Base-by-base conservation (phyloP, 192 early-diverging fungal genomes). In the Coemansia sp. region DNA sequence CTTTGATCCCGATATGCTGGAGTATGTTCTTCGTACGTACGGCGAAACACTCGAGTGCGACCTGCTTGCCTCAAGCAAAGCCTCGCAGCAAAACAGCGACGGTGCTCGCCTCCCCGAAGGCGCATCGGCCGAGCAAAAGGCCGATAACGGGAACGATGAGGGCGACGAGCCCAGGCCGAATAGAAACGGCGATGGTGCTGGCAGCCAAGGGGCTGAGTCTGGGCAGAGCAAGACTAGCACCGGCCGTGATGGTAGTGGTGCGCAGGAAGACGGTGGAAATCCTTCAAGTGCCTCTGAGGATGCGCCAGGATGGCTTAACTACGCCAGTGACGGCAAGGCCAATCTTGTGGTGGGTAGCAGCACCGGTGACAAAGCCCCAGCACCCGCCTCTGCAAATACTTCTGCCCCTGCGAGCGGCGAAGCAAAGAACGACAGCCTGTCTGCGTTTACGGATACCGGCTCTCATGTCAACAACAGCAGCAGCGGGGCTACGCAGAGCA, bases 1-100 rank as follows among this genome's bases (percentile, higher is more conserved):
- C 71, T 84, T 84, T 72, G 71, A 81, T 66, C 72, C 77, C 1
- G 75, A 76, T 52, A 80, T 81, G 74, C 69, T 84, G 13, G 74
- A 71, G 37, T 81, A 84, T 66, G 74, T 84, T 55, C 67, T 84
- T 35, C 72, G 63, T 20, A 67, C 74, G 30, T 84, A 84, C 43
- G 66, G 73, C 48, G 58, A 60, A 23, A 49, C 68, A 13, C 66
- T 78, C 37, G 77, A 64, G 39, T 56, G 59, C 2, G 67, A 75
- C 61, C 52, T 75, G 55, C 63, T 74, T 16, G 66, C 67, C 21
- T 34, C 39, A 28, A 52, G 59, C 40, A 58, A 33, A 18, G 26
- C 61, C 6, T 42, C 68, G 15, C 61, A 56, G 66, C 52, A 43
- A 48, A 61, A 43, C 34, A 35, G 31, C 60, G 58, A 57, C 13